phyloP scores from a whole-genome alignment of 2,329 filamentous ascomycete species.

The Colletotrichum magnum region DNA sequence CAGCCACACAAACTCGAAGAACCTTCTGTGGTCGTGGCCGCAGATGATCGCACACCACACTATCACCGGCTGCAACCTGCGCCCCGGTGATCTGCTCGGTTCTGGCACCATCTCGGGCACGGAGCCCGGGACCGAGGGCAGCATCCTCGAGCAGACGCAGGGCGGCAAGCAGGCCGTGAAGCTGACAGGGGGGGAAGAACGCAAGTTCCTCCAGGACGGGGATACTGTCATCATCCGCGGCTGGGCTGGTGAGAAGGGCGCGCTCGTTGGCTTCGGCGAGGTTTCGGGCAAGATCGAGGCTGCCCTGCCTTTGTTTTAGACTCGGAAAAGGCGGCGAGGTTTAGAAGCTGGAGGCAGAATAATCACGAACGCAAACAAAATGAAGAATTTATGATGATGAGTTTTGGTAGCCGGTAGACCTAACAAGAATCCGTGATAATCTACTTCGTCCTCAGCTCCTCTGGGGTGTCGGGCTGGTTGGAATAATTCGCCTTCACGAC shows the following conservation, averaged over 20 bases:
- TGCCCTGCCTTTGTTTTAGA: slow-evolving; percentile 50
- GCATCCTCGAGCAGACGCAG: slow-evolving; percentile 79
- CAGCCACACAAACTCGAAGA: slow-evolving; percentile 49
- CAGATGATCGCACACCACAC: slow-evolving; percentile 90
- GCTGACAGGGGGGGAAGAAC: slow-evolving; percentile 74
- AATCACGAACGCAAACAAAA: background rate
- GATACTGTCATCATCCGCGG: slow-evolving; percentile 79
- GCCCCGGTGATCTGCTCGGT: slow-evolving; percentile 81
- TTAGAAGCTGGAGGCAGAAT: background rate
- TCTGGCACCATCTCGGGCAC: slow-evolving; percentile 82
- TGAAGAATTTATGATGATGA: background rate
- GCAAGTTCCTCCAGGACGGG: slow-evolving; percentile 81
- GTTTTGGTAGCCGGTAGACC: no score
- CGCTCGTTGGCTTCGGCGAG: slow-evolving; percentile 83
- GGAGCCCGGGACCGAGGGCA: slow-evolving; percentile 74
- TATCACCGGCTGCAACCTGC: slow-evolving; percentile 81
- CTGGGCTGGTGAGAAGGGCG: slow-evolving; percentile 74
- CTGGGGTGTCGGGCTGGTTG: slow-evolving; percentile 64
- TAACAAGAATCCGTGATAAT: background rate
- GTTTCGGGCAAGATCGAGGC: slow-evolving; percentile 73
- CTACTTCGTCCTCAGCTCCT: slow-evolving; percentile 23
- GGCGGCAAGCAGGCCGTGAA: slow-evolving; percentile 76
- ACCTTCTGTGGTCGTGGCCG: slow-evolving; percentile 83
- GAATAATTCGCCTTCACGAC: slow-evolving; percentile 68
- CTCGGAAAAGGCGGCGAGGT: background rate